These are phyloP conservation scores for Sugiyamaella novakii DNA, from an alignment of 1,139 yeast genomes.

Conservation along the genomic window DNA sequence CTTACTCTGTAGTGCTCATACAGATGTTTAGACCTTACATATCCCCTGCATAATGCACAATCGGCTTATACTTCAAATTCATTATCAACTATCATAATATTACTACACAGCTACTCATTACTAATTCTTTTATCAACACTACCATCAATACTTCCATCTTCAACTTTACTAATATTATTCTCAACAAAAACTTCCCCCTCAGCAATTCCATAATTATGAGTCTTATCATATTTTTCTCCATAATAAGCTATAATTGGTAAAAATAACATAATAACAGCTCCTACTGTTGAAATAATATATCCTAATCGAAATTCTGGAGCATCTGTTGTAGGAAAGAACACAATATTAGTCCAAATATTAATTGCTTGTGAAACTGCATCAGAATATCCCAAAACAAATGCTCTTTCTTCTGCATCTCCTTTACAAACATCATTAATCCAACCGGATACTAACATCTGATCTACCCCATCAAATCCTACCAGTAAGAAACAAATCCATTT, in stretches of 20 bases:
- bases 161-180: neutral
- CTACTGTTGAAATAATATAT: conserved; percentile 42
- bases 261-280: conserved; percentile 43
- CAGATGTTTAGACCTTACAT: too few species aligned
- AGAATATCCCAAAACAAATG: conserved; percentile 45
- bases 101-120: neutral
- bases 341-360: conserved; percentile 49
- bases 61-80: too few species aligned
- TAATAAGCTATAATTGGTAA: conserved; percentile 39
- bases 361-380: conserved; percentile 49
- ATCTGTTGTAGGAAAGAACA: conserved; percentile 44
- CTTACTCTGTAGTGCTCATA: too few species aligned
- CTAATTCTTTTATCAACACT: neutral
- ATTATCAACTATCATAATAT: too few species aligned
- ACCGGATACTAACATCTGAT: conserved; percentile 46
- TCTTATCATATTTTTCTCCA: conserved; percentile 33
- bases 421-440: conserved; percentile 44
- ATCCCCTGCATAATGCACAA: too few species aligned
- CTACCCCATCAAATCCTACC: conserved; percentile 42
- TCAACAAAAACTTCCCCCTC: too few species aligned
- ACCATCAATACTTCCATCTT: neutral
- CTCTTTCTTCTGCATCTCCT: conserved; percentile 46
- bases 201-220: conserved; percentile 17
- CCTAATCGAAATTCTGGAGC: conserved; percentile 46
- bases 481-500: conserved; percentile 53